These are phyloP conservation scores for Phytophthora capsici DNA, from an alignment of 352 stramenopile species.

Conservation along the genomic window DNA sequence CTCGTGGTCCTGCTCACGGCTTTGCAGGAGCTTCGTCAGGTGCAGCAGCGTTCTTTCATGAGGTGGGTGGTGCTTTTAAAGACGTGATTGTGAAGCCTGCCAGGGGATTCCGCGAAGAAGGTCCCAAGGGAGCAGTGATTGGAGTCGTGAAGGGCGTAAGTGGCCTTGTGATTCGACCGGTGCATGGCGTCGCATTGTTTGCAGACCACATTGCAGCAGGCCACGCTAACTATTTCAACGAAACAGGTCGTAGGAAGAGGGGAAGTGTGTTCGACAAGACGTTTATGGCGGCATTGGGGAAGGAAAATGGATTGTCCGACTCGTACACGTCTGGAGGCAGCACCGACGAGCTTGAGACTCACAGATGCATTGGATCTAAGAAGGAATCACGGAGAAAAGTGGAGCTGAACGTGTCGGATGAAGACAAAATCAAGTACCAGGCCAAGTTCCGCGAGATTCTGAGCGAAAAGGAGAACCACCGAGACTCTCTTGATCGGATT, in stretches of 20 bases:
- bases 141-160: conserved; percentile 51
- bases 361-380: conserved; percentile 26
- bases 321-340: conserved; percentile 27
- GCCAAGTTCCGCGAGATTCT: conserved; percentile 35
- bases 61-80: conserved; percentile 55
- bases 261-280: conserved; percentile 51
- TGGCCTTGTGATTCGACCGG: conserved; percentile 47
- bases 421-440: conserved; percentile 36
- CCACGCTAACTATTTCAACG: conserved; percentile 41
- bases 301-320: conserved; percentile 32
- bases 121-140: conserved; percentile 54
- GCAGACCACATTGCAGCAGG: conserved; percentile 57
- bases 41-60: conserved; percentile 55
- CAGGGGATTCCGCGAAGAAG: conserved; percentile 54
- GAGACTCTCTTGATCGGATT: conserved; percentile 23
- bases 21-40: conserved; percentile 48
- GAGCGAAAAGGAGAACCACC: conserved; percentile 22
- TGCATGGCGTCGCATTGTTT: conserved; percentile 56
- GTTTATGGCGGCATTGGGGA: conserved; percentile 41
- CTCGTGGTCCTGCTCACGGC: conserved; percentile 46
- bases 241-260: conserved; percentile 33
- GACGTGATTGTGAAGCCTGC: conserved; percentile 55
- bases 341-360: conserved; percentile 33
- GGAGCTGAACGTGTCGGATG: conserved; percentile 27
- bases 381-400: conserved; percentile 33